Conservation (phyloP, 148 eudicot genomes). For the Nepenthes gracilis region DNA sequence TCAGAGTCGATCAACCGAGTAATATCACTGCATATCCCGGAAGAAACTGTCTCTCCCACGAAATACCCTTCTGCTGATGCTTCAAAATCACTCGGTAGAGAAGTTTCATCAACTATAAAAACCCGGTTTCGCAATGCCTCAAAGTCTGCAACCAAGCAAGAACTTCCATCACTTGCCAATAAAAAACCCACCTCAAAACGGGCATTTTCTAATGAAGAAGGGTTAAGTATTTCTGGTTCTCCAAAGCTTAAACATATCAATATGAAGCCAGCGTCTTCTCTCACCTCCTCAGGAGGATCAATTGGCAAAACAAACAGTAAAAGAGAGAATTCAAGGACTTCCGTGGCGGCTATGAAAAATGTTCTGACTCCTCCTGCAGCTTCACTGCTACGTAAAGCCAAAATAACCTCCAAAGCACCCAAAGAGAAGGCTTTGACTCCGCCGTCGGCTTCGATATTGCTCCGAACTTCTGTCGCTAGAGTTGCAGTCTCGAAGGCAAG, state of each 20-base stretch:
- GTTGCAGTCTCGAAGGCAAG: conserved; percentile 13
- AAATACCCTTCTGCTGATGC: conserved; percentile 1
- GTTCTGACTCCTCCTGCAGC: conserved; percentile 11
- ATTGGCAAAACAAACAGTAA: conserved; percentile 15
- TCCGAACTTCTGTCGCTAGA: conserved; percentile 12
- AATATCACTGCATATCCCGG: background rate
- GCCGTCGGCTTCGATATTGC: conserved; percentile 10
- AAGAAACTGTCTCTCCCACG: background rate
- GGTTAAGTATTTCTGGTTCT: conserved; percentile 12
- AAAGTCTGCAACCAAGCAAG: conserved; percentile 18
- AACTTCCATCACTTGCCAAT: conserved; percentile 20
- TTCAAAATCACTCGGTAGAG: conserved; percentile 3
- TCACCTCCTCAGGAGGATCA: conserved; percentile 9
- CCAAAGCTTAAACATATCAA: conserved; percentile 8
- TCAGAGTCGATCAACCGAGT: background rate
- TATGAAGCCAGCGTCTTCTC: conserved; percentile 21
- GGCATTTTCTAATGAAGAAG: conserved; percentile 14
- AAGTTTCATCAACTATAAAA: conserved; percentile 4
- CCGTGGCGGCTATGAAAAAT: conserved; percentile 22
- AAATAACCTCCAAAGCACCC: conserved; percentile 20
- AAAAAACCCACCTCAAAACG: conserved; percentile 11
- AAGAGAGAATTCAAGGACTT: conserved; percentile 13
- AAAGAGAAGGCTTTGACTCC: conserved; percentile 18
- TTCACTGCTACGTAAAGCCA: conserved; percentile 15
- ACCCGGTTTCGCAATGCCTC: conserved; percentile 14